Percentiles rank a stretch among this genome's conserved stretches.
phyloP scores from a whole-genome alignment of 73 alveolate genomes.

The Tetrahymena malaccensis region DNA sequence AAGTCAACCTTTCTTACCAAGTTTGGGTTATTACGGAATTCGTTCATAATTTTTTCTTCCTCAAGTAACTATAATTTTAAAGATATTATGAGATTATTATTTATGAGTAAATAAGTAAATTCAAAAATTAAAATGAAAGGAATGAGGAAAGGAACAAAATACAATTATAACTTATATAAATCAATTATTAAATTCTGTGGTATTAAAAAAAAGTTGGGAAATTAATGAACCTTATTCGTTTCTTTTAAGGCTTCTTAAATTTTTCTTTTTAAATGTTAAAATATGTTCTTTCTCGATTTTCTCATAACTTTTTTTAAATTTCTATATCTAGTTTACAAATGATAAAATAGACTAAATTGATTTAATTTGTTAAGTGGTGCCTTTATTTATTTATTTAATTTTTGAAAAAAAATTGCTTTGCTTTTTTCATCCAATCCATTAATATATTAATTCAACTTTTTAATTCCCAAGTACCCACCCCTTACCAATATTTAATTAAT shows the following conservation, averaged over 20 bases:
- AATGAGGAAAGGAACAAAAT: too few species aligned
- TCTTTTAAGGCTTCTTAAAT: neutral
- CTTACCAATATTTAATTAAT: neutral
- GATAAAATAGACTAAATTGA: neutral
- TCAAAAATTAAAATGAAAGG: too few species aligned
- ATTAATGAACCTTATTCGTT: neutral
- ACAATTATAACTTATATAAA: too few species aligned
- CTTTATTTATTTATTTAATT: too few species aligned
- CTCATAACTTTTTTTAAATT: neutral
- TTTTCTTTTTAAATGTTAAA: neutral
- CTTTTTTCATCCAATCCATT: neutral
- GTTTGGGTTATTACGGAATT: neutral
- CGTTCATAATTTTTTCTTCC: neutral
- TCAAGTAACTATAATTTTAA: neutral
- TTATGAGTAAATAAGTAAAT: neutral
- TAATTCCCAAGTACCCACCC: neutral
- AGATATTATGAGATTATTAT: neutral
- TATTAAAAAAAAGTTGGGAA: neutral
- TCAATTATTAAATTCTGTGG: neutral
- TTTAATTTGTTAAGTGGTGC: too few species aligned
- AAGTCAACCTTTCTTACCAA: neutral
- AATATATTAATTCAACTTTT: neutral
- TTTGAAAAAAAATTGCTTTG: neutral
- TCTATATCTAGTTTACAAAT: neutral
- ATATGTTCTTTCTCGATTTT: neutral